These are phyloP conservation scores for Daldinia vernicosa DNA, from an alignment of 495 filamentous ascomycete genomes.

Conservation along the genomic window DNA sequence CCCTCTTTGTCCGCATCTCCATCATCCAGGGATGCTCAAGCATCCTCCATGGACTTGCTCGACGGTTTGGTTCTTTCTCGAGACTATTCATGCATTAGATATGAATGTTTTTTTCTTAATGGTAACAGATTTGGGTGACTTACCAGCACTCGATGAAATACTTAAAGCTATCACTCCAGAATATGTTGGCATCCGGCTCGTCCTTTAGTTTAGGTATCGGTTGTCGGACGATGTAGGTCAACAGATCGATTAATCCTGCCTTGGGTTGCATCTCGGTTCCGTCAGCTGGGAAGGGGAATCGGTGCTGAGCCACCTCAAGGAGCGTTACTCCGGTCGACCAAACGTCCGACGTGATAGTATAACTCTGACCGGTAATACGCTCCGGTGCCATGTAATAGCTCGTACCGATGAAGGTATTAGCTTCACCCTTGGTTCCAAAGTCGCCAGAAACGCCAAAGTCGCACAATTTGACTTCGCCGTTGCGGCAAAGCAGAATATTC, in stretches of 20 bases:
- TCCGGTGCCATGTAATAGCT: slow-evolving; percentile 99
- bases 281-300: slow-evolving; percentile 97
- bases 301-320: slow-evolving; percentile 95
- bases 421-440: slow-evolving; percentile 97
- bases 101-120: neutral
- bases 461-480: slow-evolving; percentile 95
- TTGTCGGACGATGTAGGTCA: slow-evolving; percentile 97
- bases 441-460: slow-evolving; percentile 98
- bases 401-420: slow-evolving; percentile 98
- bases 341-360: slow-evolving; percentile 98
- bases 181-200: slow-evolving; percentile 80
- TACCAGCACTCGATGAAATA: slow-evolving; percentile 99
- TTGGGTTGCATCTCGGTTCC: slow-evolving; percentile 88
- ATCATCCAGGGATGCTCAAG: slow-evolving; percentile 98
- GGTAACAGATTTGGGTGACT: slow-evolving; percentile 50
- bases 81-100: slow-evolving; percentile 63
- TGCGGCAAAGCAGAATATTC: slow-evolving; percentile 92
- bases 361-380: slow-evolving; percentile 94
- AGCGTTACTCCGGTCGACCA: slow-evolving; percentile 97
- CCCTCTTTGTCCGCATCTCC: slow-evolving; percentile 93
- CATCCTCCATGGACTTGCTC: slow-evolving; percentile 97
- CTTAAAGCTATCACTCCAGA: slow-evolving; percentile 96
- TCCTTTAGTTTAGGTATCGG: slow-evolving; percentile 96
- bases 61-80: slow-evolving; percentile 87
- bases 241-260: slow-evolving; percentile 89